These are phyloP conservation scores for Eimeria nieschulzi DNA, from an alignment of 169 alveolate species.

Conservation along the genomic window DNA sequence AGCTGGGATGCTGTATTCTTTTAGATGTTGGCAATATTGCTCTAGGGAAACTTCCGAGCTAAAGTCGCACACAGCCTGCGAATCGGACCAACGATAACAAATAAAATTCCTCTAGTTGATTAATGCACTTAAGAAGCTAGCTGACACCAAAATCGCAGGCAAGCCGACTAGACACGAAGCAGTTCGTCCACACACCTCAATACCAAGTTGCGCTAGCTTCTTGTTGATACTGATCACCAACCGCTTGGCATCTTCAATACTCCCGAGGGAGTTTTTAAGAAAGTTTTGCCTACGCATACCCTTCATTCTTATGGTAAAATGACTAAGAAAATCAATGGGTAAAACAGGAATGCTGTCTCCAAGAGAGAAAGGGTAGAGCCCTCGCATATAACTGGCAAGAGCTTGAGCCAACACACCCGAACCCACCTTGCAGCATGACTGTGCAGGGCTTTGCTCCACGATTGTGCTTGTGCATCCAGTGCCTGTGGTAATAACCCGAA, in stretches of 20 bases:
- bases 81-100: background rate
- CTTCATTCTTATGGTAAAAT: background rate
- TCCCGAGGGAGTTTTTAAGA: conserved; percentile 4
- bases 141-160: background rate
- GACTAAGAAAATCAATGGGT: background rate
- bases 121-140: no score
- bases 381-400: no score
- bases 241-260: conserved; percentile 40
- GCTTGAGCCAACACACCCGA: background rate
- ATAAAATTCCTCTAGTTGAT: background rate
- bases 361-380: no score
- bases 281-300: background rate
- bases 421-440: conserved; percentile 41
- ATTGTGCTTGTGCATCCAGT: conserved; percentile 53
- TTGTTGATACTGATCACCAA: conserved; percentile 42
- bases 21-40: conserved; percentile 20
- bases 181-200: conserved; percentile 31
- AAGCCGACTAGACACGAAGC: background rate
- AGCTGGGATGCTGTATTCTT: conserved; percentile 39
- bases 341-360: background rate
- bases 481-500: conserved; percentile 6
- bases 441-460: conserved; percentile 37
- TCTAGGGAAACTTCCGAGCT: conserved; percentile 30
- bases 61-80: conserved; percentile 17
- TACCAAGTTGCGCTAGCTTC: conserved; percentile 41